Evolutionary conservation across 371 early-diverging fungal species (phyloP).

Genomic region (Thermomucor indicae-seudaticae): DNA sequence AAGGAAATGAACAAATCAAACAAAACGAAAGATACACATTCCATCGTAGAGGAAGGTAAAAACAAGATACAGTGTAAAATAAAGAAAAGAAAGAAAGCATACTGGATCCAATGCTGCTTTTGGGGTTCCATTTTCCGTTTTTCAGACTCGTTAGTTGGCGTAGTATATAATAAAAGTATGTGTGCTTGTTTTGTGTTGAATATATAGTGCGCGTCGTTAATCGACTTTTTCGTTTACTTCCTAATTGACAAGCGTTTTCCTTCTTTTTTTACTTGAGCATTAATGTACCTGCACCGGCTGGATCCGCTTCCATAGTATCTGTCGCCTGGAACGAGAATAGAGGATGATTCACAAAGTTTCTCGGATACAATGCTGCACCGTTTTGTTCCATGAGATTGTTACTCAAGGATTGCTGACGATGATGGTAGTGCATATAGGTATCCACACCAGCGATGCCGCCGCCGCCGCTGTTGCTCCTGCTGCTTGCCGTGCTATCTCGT

Average conservation of each 20-base stretch:
- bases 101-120: background rate
- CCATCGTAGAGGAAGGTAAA: background rate
- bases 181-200: too few species aligned
- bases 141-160: too few species aligned
- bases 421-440: constrained; percentile 14
- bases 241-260: too few species aligned
- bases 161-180: too few species aligned
- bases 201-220: too few species aligned
- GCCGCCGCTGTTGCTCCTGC: background rate
- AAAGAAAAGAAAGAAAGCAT: background rate
- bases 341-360: constrained; percentile 19
- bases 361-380: constrained; percentile 5
- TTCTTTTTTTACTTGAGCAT: constrained; percentile 27
- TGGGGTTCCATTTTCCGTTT: too few species aligned
- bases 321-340: constrained; percentile 22
- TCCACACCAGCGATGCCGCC: constrained; percentile 10
- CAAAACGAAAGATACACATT: background rate
- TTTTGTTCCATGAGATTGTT: constrained; percentile 19
- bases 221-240: too few species aligned
- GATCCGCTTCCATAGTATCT: constrained; percentile 13
- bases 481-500: background rate
- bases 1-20: background rate
- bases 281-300: constrained; percentile 19
- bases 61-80: background rate
- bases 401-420: constrained; percentile 21